Conservation (phyloP, 306 rosid genomes). For the Quercus dentata region DNA sequence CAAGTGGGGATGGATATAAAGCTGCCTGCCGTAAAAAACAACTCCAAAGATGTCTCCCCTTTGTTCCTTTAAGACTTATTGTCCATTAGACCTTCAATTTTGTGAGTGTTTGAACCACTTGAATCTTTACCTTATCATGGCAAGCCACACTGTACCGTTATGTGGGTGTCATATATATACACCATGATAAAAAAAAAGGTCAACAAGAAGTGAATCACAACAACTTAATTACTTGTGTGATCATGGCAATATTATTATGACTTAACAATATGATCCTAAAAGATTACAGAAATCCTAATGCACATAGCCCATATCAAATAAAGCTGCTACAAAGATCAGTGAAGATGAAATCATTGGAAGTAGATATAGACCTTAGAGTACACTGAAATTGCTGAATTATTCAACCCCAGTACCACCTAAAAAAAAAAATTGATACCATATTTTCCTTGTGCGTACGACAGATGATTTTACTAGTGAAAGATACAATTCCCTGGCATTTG, state of each 20-base stretch:
- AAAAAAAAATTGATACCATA: too few species aligned
- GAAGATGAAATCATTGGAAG: neutral
- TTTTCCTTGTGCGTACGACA: too few species aligned
- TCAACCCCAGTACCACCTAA: neutral
- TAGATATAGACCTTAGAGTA: neutral
- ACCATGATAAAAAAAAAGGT: slow-evolving; percentile 20
- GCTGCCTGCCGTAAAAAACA: slow-evolving; percentile 18
- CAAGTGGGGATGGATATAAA: slow-evolving; percentile 6
- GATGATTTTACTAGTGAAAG: too few species aligned
- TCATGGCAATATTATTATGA: neutral
- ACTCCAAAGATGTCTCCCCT: slow-evolving; percentile 24
- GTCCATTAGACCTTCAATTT: neutral
- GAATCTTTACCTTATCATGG: slow-evolving; percentile 29
- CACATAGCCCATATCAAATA: slow-evolving; percentile 52
- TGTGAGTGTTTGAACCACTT: slow-evolving; percentile 9
- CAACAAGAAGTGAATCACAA: slow-evolving; percentile 40
- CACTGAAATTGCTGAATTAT: slow-evolving; percentile 5
- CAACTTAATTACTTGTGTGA: neutral
- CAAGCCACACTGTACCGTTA: neutral
- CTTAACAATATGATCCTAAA: slow-evolving; percentile 18
- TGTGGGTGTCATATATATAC: slow-evolving; percentile 33
- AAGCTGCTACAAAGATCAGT: neutral
- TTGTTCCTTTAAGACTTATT: neutral
- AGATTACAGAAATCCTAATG: slow-evolving; percentile 41
- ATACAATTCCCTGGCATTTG: too few species aligned